A percentile compares a stretch with the other conserved stretches of the same genome.
phyloP scores from a whole-genome alignment of 805 yeast genomes.

The Scheffersomyces stipitis region DNA sequence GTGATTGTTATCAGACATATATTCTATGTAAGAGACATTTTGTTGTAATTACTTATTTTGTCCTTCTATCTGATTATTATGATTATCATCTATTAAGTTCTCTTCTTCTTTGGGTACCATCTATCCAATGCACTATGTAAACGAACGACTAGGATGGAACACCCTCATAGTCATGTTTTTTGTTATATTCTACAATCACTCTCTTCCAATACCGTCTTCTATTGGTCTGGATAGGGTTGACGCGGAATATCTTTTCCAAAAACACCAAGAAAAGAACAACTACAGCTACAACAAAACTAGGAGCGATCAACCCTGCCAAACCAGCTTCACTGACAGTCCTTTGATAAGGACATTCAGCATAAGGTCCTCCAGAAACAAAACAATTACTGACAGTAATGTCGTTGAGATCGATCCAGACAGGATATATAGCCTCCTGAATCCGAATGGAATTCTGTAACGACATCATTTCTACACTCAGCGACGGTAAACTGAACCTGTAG shows the following conservation, averaged over 20 bases:
- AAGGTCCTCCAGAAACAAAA: conserved; percentile 84
- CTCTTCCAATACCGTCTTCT: conserved; percentile 64
- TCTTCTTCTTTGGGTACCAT: too few relatives aligned
- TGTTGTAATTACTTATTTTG: too few relatives aligned
- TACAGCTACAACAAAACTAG: conserved; percentile 60
- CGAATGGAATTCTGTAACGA: conserved; percentile 29
- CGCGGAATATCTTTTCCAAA: conserved; percentile 51
- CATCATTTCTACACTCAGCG: conserved; percentile 35
- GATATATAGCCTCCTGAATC: conserved; percentile 22
- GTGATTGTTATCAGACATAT: too few relatives aligned
- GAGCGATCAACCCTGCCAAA: conserved; percentile 63
- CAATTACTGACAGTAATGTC: conserved; percentile 72
- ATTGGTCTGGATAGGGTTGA: conserved; percentile 69
- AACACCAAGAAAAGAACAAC: conserved; percentile 52
- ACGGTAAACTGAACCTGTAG: conserved; percentile 30
- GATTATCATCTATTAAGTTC: not conserved
- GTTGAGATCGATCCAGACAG: conserved; percentile 80
- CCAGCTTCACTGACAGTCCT: conserved; percentile 51
- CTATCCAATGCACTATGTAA: too few relatives aligned
- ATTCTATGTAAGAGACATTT: too few relatives aligned
- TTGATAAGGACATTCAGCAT: conserved; percentile 77
- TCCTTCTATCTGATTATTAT: not conserved
- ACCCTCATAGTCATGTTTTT: conserved; percentile 76
- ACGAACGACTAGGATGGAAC: conserved; percentile 72
- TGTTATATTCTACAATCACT: conserved; percentile 51